These are phyloP conservation scores for Collariella sp. DNA, from an alignment of 495 filamentous ascomycete genomes.

Conservation along the genomic window DNA sequence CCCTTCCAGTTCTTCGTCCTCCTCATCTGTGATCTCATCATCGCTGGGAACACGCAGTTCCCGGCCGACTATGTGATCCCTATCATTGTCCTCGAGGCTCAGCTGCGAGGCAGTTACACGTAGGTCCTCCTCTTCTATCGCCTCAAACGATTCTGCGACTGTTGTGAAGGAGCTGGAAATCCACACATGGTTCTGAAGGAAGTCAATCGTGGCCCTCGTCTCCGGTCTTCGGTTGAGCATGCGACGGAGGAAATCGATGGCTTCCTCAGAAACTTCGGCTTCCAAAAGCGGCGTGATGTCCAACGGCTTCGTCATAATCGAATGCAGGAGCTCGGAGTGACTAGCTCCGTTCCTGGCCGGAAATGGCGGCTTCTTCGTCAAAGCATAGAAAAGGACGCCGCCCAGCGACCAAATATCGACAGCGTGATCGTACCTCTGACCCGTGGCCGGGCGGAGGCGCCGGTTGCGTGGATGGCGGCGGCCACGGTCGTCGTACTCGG, in stretches of 20 bases:
- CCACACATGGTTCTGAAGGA: constrained; percentile 63
- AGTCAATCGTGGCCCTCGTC: constrained; percentile 52
- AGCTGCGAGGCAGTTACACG: constrained; percentile 59
- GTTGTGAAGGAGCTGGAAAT: constrained; percentile 32
- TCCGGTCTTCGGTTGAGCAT: constrained; percentile 70
- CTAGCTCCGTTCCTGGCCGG: constrained; percentile 50
- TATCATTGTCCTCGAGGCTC: constrained; percentile 44
- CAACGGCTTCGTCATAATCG: constrained; percentile 66
- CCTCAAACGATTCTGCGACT: constrained; percentile 37
- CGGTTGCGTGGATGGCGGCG: constrained; percentile 36
- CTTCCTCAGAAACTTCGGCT: constrained; percentile 50
- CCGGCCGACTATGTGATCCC: neutral
- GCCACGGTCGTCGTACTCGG: constrained; percentile 44
- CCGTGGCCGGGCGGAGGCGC: constrained; percentile 26
- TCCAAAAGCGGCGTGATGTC: constrained; percentile 51
- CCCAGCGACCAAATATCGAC: constrained; percentile 95
- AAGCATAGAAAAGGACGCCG: constrained; percentile 75
- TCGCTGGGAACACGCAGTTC: constrained; percentile 16
- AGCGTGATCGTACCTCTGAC: constrained; percentile 68
- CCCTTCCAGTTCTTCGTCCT: constrained; percentile 35
- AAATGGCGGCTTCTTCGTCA: constrained; percentile 70
- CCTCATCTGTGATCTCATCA: constrained; percentile 34
- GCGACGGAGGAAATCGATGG: constrained; percentile 61
- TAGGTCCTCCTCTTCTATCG: constrained; percentile 42
- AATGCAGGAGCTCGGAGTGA: constrained; percentile 61